phyloP scores from a whole-genome alignment of 805 yeast species.

The Metschnikowia koreensis region DNA sequence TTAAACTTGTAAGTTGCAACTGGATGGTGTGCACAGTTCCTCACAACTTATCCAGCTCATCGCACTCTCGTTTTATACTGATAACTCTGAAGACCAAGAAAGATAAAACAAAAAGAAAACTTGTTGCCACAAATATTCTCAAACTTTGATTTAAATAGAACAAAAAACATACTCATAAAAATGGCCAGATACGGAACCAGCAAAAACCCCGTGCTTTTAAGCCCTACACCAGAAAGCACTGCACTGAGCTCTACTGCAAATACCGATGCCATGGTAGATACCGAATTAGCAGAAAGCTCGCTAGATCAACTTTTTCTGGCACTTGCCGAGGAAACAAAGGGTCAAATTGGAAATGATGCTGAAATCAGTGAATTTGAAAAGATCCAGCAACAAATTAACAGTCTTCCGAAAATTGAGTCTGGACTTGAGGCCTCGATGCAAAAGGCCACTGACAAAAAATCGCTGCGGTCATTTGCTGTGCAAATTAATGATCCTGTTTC shows the following conservation, averaged over 20 bases:
- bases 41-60: background rate
- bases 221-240: conserved; percentile 19
- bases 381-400: conserved; percentile 35
- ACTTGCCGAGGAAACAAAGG: conserved; percentile 26
- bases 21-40: background rate
- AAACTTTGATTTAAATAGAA: no score
- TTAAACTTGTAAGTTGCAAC: no score
- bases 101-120: no score
- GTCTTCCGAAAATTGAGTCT: conserved; percentile 41
- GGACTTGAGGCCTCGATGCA: conserved; percentile 24
- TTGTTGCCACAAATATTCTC: background rate
- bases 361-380: conserved; percentile 22
- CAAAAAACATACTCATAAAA: conserved; percentile 12
- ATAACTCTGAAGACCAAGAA: no score
- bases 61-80: background rate
- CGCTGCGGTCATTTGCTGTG: conserved; percentile 23
- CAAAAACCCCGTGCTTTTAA: background rate
- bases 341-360: conserved; percentile 7
- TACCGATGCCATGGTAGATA: conserved; percentile 2
- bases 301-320: conserved; percentile 34
- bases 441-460: conserved; percentile 8
- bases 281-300: conserved; percentile 15
- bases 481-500: conserved; percentile 34
- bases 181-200: conserved; percentile 14
- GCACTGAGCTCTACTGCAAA: conserved; percentile 21